Conservation (phyloP, 2,329 filamentous ascomycete species). For the Westerdykella ornata region DNA sequence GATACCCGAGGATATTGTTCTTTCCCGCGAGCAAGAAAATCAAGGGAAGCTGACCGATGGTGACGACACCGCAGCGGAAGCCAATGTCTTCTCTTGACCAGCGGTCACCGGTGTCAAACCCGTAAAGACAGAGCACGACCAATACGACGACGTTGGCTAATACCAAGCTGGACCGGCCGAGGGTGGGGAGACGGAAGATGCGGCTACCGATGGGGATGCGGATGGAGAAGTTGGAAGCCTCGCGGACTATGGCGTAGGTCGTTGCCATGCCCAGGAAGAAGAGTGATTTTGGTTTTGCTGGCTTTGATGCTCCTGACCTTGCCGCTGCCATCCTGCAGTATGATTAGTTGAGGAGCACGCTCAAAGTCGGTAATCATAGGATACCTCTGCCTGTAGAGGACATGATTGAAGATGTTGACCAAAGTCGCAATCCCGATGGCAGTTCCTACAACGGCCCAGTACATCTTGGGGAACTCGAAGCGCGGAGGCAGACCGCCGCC, state of each 20-base stretch:
- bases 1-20: slow-evolving; percentile 53
- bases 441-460: slow-evolving; percentile 48
- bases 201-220: slow-evolving; percentile 28
- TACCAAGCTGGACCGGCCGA: slow-evolving; percentile 38
- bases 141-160: slow-evolving; percentile 46
- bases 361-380: slow-evolving; percentile 4
- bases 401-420: slow-evolving; percentile 43
- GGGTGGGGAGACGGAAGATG: slow-evolving; percentile 36
- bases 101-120: slow-evolving; percentile 45
- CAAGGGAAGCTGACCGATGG: slow-evolving; percentile 50
- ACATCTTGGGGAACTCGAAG: slow-evolving; percentile 46
- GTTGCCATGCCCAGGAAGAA: slow-evolving; percentile 47
- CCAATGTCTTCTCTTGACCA: slow-evolving; percentile 52
- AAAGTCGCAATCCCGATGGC: slow-evolving; percentile 41
- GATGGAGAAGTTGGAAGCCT: slow-evolving; percentile 46
- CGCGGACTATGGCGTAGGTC: slow-evolving; percentile 48
- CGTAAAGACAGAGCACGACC: slow-evolving; percentile 52
- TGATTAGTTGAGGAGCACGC: slow-evolving; percentile 5
- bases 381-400: slow-evolving; percentile 47
- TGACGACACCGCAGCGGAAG: slow-evolving; percentile 50
- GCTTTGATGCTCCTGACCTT: slow-evolving; percentile 35
- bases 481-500: slow-evolving; percentile 40
- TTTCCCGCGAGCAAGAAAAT: slow-evolving; percentile 51
- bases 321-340: slow-evolving; percentile 41
- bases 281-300: slow-evolving; percentile 50